A percentile compares a stretch with the other conserved stretches of the same genome.
phyloP scores from a whole-genome alignment of 1,139 yeast species.

The Taiozyma sp. region DNA sequence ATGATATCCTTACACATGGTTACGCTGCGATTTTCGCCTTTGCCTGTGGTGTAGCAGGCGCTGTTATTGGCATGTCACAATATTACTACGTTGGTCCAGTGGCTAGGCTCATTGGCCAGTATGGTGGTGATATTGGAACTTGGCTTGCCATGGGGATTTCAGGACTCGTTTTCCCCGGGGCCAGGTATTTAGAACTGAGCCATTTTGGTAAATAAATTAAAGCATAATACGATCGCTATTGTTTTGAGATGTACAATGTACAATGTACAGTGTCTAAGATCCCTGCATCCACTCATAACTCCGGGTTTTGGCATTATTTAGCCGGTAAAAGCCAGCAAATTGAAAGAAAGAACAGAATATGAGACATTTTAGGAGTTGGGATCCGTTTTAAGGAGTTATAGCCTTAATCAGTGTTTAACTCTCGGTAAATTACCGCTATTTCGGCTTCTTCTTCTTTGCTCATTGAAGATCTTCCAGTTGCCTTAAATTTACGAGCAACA shows the following conservation, averaged over 20 bases:
- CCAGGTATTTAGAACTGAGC: slow-evolving; percentile 61
- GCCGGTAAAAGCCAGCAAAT: no score
- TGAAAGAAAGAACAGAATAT: no score
- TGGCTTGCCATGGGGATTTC: slow-evolving; percentile 76
- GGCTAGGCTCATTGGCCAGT: slow-evolving; percentile 52
- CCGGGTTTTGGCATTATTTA: no score
- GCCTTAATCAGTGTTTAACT: no score
- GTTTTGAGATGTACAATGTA: background rate
- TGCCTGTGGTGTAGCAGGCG: slow-evolving; percentile 65
- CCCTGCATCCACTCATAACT: background rate
- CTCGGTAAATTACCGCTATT: no score
- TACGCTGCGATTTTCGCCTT: slow-evolving; percentile 61
- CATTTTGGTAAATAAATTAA: slow-evolving; percentile 34
- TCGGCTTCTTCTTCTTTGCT: no score
- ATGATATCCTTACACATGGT: slow-evolving; percentile 51
- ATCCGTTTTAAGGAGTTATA: no score
- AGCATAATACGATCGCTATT: background rate
- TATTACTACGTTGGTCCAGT: slow-evolving; percentile 73
- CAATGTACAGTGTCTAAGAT: background rate
- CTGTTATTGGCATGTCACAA: slow-evolving; percentile 77
- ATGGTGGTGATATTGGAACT: slow-evolving; percentile 79
- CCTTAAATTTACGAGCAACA: no score
- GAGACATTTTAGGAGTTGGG: no score
- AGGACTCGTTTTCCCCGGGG: slow-evolving; percentile 56
- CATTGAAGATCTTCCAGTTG: no score